Evolutionary conservation across 2,329 filamentous ascomycete species (phyloP).

Genomic region (Blastomyces emzantsi): DNA sequence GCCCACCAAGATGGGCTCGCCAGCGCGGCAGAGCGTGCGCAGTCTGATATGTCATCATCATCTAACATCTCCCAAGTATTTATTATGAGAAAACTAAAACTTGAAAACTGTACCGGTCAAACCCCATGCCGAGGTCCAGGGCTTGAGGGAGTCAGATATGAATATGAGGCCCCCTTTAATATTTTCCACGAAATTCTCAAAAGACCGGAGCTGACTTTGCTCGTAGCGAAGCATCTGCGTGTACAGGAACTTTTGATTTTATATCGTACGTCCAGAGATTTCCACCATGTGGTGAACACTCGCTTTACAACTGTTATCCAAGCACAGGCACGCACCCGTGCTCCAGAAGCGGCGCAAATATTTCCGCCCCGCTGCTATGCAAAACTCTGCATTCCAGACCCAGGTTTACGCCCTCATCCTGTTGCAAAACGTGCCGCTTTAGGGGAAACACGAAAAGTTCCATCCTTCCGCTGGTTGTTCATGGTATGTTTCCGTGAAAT

Average conservation of each 20-base stretch:
- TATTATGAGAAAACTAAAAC: not conserved
- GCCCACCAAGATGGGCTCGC: not conserved
- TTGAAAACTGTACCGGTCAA: not conserved
- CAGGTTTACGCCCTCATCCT: constrained; percentile 35
- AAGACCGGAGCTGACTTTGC: constrained; percentile 44
- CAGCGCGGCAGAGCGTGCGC: not conserved
- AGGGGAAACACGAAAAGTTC: constrained; percentile 44
- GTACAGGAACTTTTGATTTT: constrained; percentile 52
- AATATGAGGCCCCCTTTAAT: constrained; percentile 9
- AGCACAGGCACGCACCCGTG: constrained; percentile 45
- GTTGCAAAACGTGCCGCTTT: constrained; percentile 28
- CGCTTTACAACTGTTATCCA: constrained; percentile 52
- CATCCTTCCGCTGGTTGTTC: constrained; percentile 57
- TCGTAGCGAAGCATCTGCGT: constrained; percentile 47
- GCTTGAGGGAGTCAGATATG: not conserved
- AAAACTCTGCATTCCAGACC: constrained; percentile 51
- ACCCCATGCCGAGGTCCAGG: not conserved
- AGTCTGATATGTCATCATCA: not conserved
- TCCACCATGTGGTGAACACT: constrained; percentile 52
- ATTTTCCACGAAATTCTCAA: constrained; percentile 16
- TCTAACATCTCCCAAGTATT: not conserved
- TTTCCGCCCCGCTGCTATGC: constrained; percentile 56
- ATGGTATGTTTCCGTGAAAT: constrained; percentile 55
- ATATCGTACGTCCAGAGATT: constrained; percentile 55
- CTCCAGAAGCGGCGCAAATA: constrained; percentile 47